Conservation (phyloP, 2,329 filamentous ascomycete genomes). For the Penicillium sp. region DNA sequence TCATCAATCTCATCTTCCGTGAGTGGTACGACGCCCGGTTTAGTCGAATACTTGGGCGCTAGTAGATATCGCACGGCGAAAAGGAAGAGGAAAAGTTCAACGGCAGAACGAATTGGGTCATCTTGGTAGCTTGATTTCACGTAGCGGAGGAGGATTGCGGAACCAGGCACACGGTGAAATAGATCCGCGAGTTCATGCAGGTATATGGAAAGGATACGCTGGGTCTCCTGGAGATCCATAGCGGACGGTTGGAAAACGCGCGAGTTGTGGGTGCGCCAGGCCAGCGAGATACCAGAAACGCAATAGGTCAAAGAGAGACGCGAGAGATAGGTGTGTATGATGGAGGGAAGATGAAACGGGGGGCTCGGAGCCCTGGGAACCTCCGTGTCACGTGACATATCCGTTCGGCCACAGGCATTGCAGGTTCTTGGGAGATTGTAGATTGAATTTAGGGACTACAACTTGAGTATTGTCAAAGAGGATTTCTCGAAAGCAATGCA, state of each 20-base stretch:
- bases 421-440: background rate
- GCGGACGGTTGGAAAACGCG: constrained; percentile 14
- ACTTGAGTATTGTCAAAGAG: background rate
- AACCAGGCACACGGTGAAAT: constrained; percentile 87
- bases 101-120: constrained; percentile 83
- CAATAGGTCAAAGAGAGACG: background rate
- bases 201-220: constrained; percentile 47
- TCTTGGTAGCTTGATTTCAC: constrained; percentile 97
- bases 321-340: background rate
- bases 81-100: constrained; percentile 85
- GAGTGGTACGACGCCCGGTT: constrained; percentile 79
- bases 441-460: background rate
- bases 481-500: constrained; percentile 18
- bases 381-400: constrained; percentile 2
- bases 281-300: background rate
- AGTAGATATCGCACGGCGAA: constrained; percentile 93
- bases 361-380: background rate
- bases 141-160: constrained; percentile 86
- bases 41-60: constrained; percentile 85
- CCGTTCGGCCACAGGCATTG: background rate
- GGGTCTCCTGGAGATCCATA: constrained; percentile 52
- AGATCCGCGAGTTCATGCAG: constrained; percentile 51
- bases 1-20: constrained; percentile 97
- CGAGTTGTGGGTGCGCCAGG: constrained; percentile 4
- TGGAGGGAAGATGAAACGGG: background rate